Evolutionary conservation across 768 basidiomycete genomes (phyloP).

Genomic region (Tremella fuciformis): DNA sequence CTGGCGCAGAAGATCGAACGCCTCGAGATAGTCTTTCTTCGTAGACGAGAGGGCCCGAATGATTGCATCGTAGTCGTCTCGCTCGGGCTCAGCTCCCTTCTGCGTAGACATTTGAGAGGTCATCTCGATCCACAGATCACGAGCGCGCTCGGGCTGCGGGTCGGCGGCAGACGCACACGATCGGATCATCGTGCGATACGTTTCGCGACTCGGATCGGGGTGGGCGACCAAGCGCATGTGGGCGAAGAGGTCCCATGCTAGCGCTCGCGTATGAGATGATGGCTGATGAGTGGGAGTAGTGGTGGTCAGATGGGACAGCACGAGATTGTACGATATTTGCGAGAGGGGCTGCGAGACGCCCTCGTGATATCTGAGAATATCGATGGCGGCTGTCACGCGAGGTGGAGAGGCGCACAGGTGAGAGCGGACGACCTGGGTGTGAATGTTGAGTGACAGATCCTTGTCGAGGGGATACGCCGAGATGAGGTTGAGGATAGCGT

Average conservation of each 20-base stretch:
- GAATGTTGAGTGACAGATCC: conserved; percentile 18
- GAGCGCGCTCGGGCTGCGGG: conserved; percentile 81
- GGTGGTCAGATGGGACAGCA: conserved; percentile 56
- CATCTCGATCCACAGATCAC: conserved; percentile 94
- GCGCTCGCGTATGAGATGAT: conserved; percentile 55
- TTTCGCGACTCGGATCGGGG: conserved; percentile 65
- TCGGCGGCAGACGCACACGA: conserved; percentile 63
- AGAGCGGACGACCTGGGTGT: conserved; percentile 58
- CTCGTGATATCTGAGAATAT: conserved; percentile 72
- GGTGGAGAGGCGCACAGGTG: conserved; percentile 53
- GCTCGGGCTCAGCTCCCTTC: conserved; percentile 60
- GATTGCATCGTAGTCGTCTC: conserved; percentile 71
- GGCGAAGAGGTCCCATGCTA: conserved; percentile 89
- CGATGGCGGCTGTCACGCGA: conserved; percentile 65
- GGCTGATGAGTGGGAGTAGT: conserved; percentile 57
- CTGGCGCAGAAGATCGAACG: conserved; percentile 75
- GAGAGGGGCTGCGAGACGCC: conserved; percentile 62
- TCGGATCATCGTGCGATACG: conserved; percentile 83
- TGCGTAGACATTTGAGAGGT: conserved; percentile 59
- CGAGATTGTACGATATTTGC: conserved; percentile 68
- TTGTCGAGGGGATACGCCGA: background rate
- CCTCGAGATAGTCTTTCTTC: conserved; percentile 70
- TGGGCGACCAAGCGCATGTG: conserved; percentile 97
- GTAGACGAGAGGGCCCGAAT: conserved; percentile 70
- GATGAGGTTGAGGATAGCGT: conserved; percentile 54